Conservation (phyloP, 2,329 filamentous ascomycete genomes). For the Neonectria punicea region DNA sequence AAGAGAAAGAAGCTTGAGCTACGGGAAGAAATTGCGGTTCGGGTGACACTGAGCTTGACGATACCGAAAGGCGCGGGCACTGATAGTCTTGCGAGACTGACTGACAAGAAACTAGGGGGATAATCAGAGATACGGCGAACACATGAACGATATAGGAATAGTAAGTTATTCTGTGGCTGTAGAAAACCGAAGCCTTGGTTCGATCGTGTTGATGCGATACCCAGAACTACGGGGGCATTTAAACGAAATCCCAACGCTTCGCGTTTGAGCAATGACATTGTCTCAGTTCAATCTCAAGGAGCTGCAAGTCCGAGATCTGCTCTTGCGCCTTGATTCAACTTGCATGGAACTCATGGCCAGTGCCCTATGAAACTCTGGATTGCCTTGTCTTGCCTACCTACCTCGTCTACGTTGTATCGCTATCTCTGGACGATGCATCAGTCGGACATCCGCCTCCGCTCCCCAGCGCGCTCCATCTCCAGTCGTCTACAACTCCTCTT, state of each 20-base stretch:
- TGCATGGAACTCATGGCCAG: neutral
- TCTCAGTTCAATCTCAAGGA: neutral
- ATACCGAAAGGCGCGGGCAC: neutral
- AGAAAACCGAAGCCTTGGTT: neutral
- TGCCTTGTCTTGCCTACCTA: neutral
- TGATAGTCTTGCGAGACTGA: neutral
- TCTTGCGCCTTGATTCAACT: neutral
- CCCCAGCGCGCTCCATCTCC: conserved; percentile 8
- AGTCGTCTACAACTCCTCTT: neutral
- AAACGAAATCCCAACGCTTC: neutral
- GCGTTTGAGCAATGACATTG: neutral
- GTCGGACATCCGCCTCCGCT: conserved; percentile 36
- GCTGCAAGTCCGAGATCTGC: neutral
- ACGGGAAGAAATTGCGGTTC: neutral
- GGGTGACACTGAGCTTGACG: neutral
- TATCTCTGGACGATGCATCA: neutral
- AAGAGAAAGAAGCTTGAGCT: neutral
- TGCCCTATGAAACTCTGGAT: neutral
- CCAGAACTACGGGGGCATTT: neutral
- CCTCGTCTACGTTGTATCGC: neutral
- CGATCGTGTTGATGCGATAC: neutral
- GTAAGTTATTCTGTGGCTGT: neutral
- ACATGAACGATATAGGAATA: no score
- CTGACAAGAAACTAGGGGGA: neutral
- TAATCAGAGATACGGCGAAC: neutral